These are phyloP conservation scores for Carex sylvatica DNA, from an alignment of 202 grass and related monocot species.

Conservation along the genomic window DNA sequence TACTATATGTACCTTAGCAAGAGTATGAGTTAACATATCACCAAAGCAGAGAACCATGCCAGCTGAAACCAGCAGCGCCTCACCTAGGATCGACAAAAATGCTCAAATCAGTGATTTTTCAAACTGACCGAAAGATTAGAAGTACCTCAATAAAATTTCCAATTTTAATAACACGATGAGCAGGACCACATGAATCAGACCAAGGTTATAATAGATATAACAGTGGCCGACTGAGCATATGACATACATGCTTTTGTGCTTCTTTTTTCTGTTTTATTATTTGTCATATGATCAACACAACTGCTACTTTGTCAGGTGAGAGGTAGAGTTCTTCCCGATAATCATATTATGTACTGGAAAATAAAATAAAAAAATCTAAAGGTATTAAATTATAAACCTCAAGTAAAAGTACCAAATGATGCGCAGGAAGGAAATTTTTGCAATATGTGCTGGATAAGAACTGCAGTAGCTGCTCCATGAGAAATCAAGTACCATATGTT, in stretches of 20 bases:
- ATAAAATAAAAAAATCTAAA: background rate
- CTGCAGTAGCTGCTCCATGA: slow-evolving; percentile 60
- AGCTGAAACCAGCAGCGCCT: slow-evolving; percentile 74
- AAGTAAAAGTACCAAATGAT: slow-evolving; percentile 89
- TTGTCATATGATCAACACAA: background rate
- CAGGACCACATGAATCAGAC: background rate
- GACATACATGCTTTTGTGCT: background rate
- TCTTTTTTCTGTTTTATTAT: background rate
- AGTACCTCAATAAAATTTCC: background rate
- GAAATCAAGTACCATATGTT: slow-evolving; percentile 49
- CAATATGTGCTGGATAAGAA: slow-evolving; percentile 81
- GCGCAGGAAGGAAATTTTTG: slow-evolving; percentile 80
- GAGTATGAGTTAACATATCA: slow-evolving; percentile 61
- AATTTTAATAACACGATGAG: background rate
- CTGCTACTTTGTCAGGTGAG: background rate
- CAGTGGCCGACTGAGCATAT: background rate
- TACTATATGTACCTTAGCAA: slow-evolving; percentile 61
- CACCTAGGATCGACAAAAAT: slow-evolving; percentile 57
- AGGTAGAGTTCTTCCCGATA: background rate
- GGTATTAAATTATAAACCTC: slow-evolving; percentile 47
- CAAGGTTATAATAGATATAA: background rate
- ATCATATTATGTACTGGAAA: slow-evolving; percentile 2
- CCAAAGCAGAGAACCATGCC: slow-evolving; percentile 86
- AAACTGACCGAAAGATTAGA: background rate
- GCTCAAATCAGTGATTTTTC: background rate